Conservation (phyloP, 768 basidiomycete genomes). For the Clathrus columnatus region DNA sequence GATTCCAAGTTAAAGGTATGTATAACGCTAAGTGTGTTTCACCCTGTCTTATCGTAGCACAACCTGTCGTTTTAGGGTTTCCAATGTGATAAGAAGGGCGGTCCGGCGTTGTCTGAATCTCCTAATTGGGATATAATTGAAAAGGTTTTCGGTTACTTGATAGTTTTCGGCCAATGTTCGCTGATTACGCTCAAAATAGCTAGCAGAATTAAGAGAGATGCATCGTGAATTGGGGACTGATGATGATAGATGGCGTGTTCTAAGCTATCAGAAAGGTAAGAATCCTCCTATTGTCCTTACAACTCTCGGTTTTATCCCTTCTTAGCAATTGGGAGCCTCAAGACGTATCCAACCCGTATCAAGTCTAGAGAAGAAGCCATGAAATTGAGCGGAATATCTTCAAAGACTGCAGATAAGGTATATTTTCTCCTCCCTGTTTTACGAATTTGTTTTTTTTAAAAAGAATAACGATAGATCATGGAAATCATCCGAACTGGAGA, state of each 20-base stretch:
- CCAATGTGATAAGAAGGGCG: slow-evolving; percentile 48
- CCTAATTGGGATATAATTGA: slow-evolving; percentile 68
- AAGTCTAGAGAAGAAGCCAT: slow-evolving; percentile 49
- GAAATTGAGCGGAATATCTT: slow-evolving; percentile 52
- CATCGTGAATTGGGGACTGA: slow-evolving; percentile 52
- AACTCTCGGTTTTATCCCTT: neutral
- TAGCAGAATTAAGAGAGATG: slow-evolving; percentile 55
- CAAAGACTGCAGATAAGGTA: slow-evolving; percentile 71
- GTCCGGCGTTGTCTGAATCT: slow-evolving; percentile 27
- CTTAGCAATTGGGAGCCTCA: slow-evolving; percentile 51
- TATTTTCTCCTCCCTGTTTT: slow-evolving; percentile 11
- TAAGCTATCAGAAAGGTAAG: slow-evolving; percentile 59
- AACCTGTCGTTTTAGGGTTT: slow-evolving; percentile 39
- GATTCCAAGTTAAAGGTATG: slow-evolving; percentile 6
- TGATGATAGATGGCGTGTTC: slow-evolving; percentile 62
- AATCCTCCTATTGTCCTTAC: neutral
- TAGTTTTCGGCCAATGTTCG: neutral
- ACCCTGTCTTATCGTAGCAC: neutral
- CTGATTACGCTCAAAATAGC: slow-evolving; percentile 28
- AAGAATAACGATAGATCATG: slow-evolving; percentile 46
- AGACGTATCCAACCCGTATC: slow-evolving; percentile 50
- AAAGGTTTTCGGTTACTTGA: slow-evolving; percentile 37
- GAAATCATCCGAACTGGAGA: slow-evolving; percentile 72
- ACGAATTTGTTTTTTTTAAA: neutral
- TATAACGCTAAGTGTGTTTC: neutral